phyloP scores from a whole-genome alignment of 1,284 basidiomycete species.

The Fomitopsis pinicola region DNA sequence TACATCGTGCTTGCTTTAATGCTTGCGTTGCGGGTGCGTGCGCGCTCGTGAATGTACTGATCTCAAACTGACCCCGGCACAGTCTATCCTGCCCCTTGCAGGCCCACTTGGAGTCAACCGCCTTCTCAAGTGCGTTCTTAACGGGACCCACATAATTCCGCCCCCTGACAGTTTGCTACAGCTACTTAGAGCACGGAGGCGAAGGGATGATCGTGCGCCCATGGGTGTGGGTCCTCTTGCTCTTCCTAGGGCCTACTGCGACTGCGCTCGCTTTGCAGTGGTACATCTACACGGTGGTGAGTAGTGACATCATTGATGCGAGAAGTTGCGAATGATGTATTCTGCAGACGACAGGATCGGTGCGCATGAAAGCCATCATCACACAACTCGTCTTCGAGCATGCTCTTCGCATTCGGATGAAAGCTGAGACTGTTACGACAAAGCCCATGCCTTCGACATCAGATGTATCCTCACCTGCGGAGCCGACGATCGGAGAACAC shows the following conservation, averaged over 20 bases:
- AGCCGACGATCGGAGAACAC: conserved; percentile 6
- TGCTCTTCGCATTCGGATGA: conserved; percentile 51
- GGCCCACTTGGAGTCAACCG: conserved; percentile 42
- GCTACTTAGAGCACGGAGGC: conserved; percentile 40
- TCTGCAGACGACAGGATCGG: conserved; percentile 28
- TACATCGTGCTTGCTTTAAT: conserved; percentile 15
- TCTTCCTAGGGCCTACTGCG: conserved; percentile 54
- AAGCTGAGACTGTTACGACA: conserved; percentile 28
- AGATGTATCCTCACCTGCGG: conserved; percentile 22
- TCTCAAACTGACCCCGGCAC: neutral
- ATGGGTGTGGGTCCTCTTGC: conserved; percentile 59
- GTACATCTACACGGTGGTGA: conserved; percentile 25
- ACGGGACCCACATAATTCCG: neutral
- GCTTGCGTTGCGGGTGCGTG: conserved; percentile 14
- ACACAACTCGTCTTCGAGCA: conserved; percentile 58
- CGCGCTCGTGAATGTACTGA: too few relatives aligned
- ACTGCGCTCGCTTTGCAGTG: conserved; percentile 36
- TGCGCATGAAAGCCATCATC: conserved; percentile 44
- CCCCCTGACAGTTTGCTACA: conserved; percentile 1
- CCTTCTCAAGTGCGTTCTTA: conserved; percentile 29
- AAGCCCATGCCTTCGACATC: conserved; percentile 15
- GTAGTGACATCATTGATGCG: neutral
- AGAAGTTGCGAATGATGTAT: neutral
- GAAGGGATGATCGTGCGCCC: conserved; percentile 35
- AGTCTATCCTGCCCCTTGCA: conserved; percentile 28